phyloP scores from a whole-genome alignment of 31 red algal species.

The Asparagopsis taxiformis region DNA sequence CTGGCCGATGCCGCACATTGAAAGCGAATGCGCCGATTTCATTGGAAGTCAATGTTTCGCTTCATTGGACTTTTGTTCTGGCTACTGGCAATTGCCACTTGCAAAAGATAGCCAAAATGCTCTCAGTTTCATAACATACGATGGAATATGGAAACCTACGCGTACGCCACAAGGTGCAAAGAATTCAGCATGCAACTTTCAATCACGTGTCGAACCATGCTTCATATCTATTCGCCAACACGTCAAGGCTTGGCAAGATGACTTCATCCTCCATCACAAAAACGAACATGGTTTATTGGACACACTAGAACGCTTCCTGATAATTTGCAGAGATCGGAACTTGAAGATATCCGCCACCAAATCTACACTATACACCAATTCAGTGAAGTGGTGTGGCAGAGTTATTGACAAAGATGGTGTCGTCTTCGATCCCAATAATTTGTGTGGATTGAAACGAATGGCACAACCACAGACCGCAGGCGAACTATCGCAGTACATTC shows the following conservation, averaged over 20 bases:
- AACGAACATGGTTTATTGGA: too few relatives aligned
- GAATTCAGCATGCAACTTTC: too few relatives aligned
- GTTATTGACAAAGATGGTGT: neutral
- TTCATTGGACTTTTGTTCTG: too few relatives aligned
- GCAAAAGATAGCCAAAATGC: neutral
- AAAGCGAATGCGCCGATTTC: too few relatives aligned
- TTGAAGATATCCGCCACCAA: constrained; percentile 2
- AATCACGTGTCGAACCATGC: too few relatives aligned
- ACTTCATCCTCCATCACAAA: too few relatives aligned
- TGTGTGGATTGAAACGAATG: neutral
- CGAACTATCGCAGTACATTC: constrained; percentile 6
- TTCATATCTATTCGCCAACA: too few relatives aligned
- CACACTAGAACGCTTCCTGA: too few relatives aligned
- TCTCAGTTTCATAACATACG: neutral
- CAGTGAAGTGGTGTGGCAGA: neutral
- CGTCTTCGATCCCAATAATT: neutral
- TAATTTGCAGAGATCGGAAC: neutral
- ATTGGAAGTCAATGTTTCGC: too few relatives aligned
- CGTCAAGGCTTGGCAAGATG: too few relatives aligned
- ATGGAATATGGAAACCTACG: neutral
- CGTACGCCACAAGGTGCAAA: too few relatives aligned
- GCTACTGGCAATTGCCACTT: neutral
- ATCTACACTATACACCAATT: neutral
- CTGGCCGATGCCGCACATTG: neutral
- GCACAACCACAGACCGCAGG: neutral